Conservation (phyloP, 495 filamentous ascomycete species). For the Venustampulla echinocandica region DNA sequence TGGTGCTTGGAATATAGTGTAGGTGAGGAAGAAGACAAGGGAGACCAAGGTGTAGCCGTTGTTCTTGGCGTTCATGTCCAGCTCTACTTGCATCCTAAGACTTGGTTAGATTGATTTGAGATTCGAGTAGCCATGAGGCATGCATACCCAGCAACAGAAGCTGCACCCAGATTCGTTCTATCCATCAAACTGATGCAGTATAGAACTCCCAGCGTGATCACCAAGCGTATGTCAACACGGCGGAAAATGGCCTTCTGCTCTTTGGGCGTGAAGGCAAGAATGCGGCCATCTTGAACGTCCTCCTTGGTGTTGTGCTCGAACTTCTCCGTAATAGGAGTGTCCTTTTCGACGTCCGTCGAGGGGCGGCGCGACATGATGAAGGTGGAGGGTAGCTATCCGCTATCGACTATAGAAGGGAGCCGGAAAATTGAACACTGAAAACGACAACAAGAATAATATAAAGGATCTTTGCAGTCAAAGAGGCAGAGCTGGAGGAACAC, state of each 20-base stretch:
- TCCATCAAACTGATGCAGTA: slow-evolving; percentile 63
- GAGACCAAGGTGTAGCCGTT: slow-evolving; percentile 36
- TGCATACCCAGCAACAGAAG: slow-evolving; percentile 46
- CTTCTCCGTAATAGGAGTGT: too few species aligned
- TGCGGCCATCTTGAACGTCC: slow-evolving; percentile 6
- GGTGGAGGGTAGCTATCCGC: too few species aligned
- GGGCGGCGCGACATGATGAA: too few species aligned
- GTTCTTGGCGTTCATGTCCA: slow-evolving; percentile 34
- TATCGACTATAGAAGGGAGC: too few species aligned
- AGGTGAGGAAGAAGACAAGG: slow-evolving; percentile 59
- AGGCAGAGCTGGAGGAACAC: too few species aligned
- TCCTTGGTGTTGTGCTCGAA: slow-evolving; percentile 7
- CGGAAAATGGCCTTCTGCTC: slow-evolving; percentile 43
- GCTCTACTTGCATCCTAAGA: slow-evolving; percentile 40
- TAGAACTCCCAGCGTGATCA: slow-evolving; percentile 53
- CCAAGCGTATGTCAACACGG: slow-evolving; percentile 53
- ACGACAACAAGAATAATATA: too few species aligned
- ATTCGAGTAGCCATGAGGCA: slow-evolving; percentile 1
- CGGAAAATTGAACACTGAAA: too few species aligned
- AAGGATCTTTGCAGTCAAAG: too few species aligned
- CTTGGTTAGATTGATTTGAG: slow-evolving; percentile 4
- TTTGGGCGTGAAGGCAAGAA: slow-evolving; percentile 23
- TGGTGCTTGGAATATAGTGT: slow-evolving; percentile 55
- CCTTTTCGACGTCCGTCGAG: too few species aligned
- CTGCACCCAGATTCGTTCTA: slow-evolving; percentile 56